Base-by-base conservation (phyloP, 2,329 filamentous ascomycete genomes). In the Hymenoscyphus linearis region DNA sequence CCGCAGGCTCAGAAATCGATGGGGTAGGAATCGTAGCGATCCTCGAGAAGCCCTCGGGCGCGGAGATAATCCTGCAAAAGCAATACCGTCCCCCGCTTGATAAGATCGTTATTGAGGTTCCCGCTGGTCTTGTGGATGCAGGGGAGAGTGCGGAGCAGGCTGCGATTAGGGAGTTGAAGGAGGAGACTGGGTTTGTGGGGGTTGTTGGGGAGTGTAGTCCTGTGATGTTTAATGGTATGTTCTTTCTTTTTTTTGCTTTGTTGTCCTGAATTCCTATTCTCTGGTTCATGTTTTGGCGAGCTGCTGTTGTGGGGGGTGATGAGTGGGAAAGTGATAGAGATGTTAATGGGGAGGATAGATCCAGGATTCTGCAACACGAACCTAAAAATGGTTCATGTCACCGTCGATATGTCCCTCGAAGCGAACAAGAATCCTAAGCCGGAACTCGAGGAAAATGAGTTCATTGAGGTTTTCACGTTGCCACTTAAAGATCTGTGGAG, bases 21-120 rank as follows among this genome's bases (percentile, higher is more conserved):
- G 88, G 86, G 58, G 87, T 91, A 14, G 87, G 87, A 62, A 89
- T 92, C 61, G 79, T 90, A 16, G 88, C 87, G 50, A 83, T 91
- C 65, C 76, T 92, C 14, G 76, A 84, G 64, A 82, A 80, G 65
- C 72, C 79, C 9, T 74, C 75, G 0, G 82, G 81, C 75, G 70
- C 73, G 47, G 36, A 85, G 68, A 79, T 87, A 52, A 73, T 89
- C 22, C 78, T 89, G 1, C 85, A 88, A 72, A 88, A 86, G 72
- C 86, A 89, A 71, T 89, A 82, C 73, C 80, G 86, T 1, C 85
- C 86, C 0, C 85, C 86, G 0, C 74, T 87, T 31, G 78, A 83
- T 70, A 79, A 79, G 62, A 73, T 87, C 58, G 78, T 79, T 56
- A 85, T 89, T 63, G 86, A 89, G 70, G 77, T 88, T 1, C 86